Conservation (phyloP, 2,329 filamentous ascomycete genomes). For the Verticillium zaregamsianum region DNA sequence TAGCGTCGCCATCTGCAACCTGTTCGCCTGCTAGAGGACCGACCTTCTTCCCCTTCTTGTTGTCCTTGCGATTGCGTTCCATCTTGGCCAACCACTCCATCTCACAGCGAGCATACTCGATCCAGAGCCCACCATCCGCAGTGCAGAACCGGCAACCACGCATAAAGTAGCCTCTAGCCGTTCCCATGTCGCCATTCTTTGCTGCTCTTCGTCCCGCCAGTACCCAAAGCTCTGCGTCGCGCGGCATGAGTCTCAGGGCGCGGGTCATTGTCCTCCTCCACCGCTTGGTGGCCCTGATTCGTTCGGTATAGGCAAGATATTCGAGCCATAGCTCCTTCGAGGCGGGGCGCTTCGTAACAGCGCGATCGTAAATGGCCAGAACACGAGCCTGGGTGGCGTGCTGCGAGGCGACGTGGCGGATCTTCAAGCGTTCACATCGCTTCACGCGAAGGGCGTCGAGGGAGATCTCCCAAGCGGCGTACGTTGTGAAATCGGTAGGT, state of each 20-base stretch:
- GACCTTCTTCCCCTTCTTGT: constrained; percentile 49
- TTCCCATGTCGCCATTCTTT: constrained; percentile 78
- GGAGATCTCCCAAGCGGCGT: constrained; percentile 68
- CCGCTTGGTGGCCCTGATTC: constrained; percentile 61
- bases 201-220: constrained; percentile 78
- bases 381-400: constrained; percentile 76
- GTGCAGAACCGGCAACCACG: constrained; percentile 87
- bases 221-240: constrained; percentile 80
- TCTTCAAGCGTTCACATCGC: constrained; percentile 73
- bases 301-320: constrained; percentile 77
- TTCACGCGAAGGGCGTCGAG: constrained; percentile 76
- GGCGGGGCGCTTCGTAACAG: constrained; percentile 77
- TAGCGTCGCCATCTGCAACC: constrained; percentile 44
- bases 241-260: constrained; percentile 80
- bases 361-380: constrained; percentile 85
- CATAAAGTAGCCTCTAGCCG: constrained; percentile 80
- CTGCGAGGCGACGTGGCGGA: constrained; percentile 61
- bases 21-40: constrained; percentile 40
- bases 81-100: constrained; percentile 88
- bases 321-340: constrained; percentile 82
- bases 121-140: constrained; percentile 68
- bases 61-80: constrained; percentile 60
- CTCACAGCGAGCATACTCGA: constrained; percentile 87
- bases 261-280: constrained; percentile 62
- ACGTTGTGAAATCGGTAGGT: constrained; percentile 76